Evolutionary conservation across 2,329 filamentous ascomycete genomes (phyloP), one percentile per base, ranked within the genome.

Genomic region (Xylariaceae sp.): DNA sequence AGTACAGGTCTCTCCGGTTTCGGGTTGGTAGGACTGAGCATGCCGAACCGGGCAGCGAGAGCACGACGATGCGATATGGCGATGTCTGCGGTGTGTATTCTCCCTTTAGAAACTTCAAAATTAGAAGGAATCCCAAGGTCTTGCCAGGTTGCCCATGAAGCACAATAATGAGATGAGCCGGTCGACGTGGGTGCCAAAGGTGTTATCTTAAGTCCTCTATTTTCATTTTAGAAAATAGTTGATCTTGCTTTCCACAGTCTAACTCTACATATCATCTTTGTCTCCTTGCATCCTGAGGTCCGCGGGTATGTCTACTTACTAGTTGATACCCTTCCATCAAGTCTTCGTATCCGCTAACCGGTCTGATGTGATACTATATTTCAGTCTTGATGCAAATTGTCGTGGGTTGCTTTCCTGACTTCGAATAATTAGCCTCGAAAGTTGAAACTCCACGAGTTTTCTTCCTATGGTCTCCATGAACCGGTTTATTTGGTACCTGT

Each of bases 31-130:
- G 68, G 1, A 74, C 76, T 0, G 80, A 83, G 56, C 82, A 78
- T 0, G 75, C 73, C 86, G 10, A 82, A 84, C n/a, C n/a, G 0
- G 81, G 80, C 2, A 85, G 69, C 0, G 79, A 82, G 0, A 83
- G 83, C 0, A 81, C 77, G 37, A 86, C 75, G 43, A 86, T 67
- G 60, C 86, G 82, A 63, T 82, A 86, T 0, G 83, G 83, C 16
- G 86, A 69, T 0, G 71, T 73, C 0, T 77, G 70, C 0, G 81
- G 74, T 0, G 75, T 75, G 64, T 85, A 84, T 50, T 78, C 79
- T 2, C 72, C 64, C 21, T 67, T 67, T 1, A 86, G 67, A 2
- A 80, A 42, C n/a, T n/a, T n/a, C n/a, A 87, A 65, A 7, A 84
- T 71, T 1, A 76, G 77, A 2, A 86, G 63, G 61, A 86, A 86